Base-by-base conservation (phyloP, 2,329 filamentous ascomycete genomes). In the Colletotrichum liriopes region DNA sequence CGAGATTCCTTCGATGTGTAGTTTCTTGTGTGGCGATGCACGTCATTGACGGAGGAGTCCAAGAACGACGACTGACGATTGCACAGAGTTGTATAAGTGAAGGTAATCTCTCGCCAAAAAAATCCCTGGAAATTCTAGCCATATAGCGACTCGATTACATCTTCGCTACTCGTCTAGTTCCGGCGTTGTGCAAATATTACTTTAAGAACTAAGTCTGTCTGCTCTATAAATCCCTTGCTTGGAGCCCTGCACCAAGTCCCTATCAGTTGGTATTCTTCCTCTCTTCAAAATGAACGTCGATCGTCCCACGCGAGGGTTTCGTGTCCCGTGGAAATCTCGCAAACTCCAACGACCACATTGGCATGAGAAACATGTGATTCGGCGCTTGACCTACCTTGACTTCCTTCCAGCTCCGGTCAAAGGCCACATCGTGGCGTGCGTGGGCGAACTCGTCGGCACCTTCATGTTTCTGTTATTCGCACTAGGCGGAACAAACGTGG, bases 191-290 rank as follows among this genome's bases (percentile, higher is more conserved):
- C 47, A 8, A 51, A 12, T 29, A 14, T 11, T 29, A 29, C 23
- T 16, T 23, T 14, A 5, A 51, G 5, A 12, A 51, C 6, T 2
- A 16, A 3, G 12, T 16, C 1, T 29, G 0, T 16, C 11, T 16
- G 47, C 12, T 8, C 0, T 14, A 3, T 8, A 7, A 16, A 1
- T 7, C 7, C 0, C 14, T 26, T 26, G 4, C 23, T 7, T 11
- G 11, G 6, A 29, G 2, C 23, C 2, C 23, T 26, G 47, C 1
- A 51, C 23, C 47, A 8, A 29, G 16, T 7, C 7, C 3, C 12
- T 8, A 16, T 7, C 3, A 51, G 11, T 23, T 7, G 23, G 5
- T 26, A 7, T 23, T 26, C 12, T 51, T 51, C 47, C 2, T 14
- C n/a, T 29, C 47, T 1, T 7, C 2, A 51, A 51, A 12, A 51